Evolutionary conservation across 495 filamentous ascomycete genomes (phyloP).

Genomic region (Penicillium pulvis): DNA sequence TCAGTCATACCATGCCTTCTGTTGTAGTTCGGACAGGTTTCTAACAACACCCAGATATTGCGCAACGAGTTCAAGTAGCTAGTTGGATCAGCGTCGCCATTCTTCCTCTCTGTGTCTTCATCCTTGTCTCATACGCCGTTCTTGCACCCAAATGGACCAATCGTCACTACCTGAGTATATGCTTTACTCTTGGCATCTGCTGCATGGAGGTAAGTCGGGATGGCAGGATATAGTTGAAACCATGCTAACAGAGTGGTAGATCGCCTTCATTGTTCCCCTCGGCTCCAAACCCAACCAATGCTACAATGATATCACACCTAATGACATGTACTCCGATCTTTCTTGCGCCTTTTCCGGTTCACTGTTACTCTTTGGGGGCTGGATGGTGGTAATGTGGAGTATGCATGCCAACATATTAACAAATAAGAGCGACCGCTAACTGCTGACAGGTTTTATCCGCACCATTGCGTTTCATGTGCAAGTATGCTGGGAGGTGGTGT

Average conservation of each 20-base stretch:
- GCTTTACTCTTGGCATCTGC: conserved; percentile 71
- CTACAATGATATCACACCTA: conserved; percentile 85
- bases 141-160: conserved; percentile 89
- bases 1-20: conserved; percentile 32
- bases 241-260: conserved; percentile 18
- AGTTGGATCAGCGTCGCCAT: conserved; percentile 80
- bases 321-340: conserved; percentile 81
- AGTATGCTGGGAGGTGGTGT: conserved; percentile 94
- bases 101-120: conserved; percentile 69
- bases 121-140: conserved; percentile 79
- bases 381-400: conserved; percentile 79
- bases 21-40: neutral
- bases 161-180: conserved; percentile 89
- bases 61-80: conserved; percentile 61
- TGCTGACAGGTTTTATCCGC: conserved; percentile 62
- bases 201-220: conserved; percentile 70
- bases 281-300: conserved; percentile 80
- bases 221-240: neutral
- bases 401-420: neutral
- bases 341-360: conserved; percentile 89
- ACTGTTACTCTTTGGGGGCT: conserved; percentile 81
- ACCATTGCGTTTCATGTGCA: conserved; percentile 93
- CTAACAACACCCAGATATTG: conserved; percentile 55
- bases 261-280: conserved; percentile 88
- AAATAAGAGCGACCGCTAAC: neutral